These are phyloP conservation scores for Vanrija sp. DNA, from an alignment of 1,284 basidiomycete genomes.

Conservation along the genomic window DNA sequence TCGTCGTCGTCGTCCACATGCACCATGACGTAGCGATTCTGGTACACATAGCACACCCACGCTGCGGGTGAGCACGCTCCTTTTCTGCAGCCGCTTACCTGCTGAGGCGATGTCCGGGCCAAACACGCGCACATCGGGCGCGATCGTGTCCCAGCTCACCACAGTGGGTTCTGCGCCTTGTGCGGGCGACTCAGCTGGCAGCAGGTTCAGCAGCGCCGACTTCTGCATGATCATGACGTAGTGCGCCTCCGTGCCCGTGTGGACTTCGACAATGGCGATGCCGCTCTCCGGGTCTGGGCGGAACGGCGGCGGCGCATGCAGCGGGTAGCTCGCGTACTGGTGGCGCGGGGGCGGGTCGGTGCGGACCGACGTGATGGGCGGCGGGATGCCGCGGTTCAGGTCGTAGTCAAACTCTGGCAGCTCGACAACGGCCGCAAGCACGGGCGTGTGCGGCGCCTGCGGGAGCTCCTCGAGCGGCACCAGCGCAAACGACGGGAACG, in stretches of 20 bases:
- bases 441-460: slow-evolving; percentile 21
- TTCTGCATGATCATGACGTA: slow-evolving; percentile 27
- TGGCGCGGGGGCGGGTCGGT: slow-evolving; percentile 47
- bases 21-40: slow-evolving; percentile 37
- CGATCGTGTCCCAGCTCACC: slow-evolving; percentile 32
- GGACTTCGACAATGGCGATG: slow-evolving; percentile 36
- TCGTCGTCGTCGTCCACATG: background rate
- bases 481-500: slow-evolving; percentile 31
- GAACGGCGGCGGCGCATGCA: slow-evolving; percentile 28
- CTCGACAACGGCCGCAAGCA: slow-evolving; percentile 36
- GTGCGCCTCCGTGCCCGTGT: slow-evolving; percentile 19
- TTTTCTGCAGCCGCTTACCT: slow-evolving; percentile 13
- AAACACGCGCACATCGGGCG: slow-evolving; percentile 39
- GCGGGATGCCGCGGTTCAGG: slow-evolving; percentile 23
- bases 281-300: slow-evolving; percentile 40
- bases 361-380: slow-evolving; percentile 33
- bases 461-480: slow-evolving; percentile 7
- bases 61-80: slow-evolving; percentile 13
- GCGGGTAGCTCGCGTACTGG: slow-evolving; percentile 34
- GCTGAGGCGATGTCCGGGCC: slow-evolving; percentile 28
- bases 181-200: background rate
- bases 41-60: slow-evolving; percentile 50
- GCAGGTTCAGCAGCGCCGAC: slow-evolving; percentile 25
- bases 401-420: slow-evolving; percentile 33
- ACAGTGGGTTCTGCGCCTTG: background rate